These are phyloP conservation scores for Sarcomyxa edulis DNA, from an alignment of 768 basidiomycete genomes.

Conservation along the genomic window DNA sequence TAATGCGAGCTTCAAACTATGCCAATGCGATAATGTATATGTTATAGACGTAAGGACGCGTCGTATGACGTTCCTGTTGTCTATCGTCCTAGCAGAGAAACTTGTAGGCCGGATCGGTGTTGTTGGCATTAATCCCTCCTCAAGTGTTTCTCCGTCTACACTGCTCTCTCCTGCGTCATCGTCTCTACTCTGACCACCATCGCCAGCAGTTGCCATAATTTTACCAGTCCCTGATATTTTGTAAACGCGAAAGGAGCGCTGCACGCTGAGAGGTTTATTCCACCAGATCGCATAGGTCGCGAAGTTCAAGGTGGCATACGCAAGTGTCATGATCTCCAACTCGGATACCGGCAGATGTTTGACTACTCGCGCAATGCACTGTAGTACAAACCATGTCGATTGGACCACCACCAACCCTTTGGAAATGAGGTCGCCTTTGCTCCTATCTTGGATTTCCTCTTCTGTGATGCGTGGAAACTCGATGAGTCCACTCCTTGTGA, in stretches of 20 bases:
- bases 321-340: conserved; percentile 25
- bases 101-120: too few relatives aligned
- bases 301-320: conserved; percentile 18
- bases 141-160: too few relatives aligned
- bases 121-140: too few relatives aligned
- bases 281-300: conserved; percentile 27
- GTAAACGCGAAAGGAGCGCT: conserved; percentile 7
- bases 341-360: conserved; percentile 19
- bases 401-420: conserved; percentile 20
- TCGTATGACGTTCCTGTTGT: too few relatives aligned
- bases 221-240: conserved; percentile 1
- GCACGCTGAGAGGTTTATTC: conserved; percentile 27
- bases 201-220: neutral
- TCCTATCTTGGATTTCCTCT: conserved; percentile 19
- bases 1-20: too few relatives aligned
- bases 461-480: conserved; percentile 9
- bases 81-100: too few relatives aligned
- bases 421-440: conserved; percentile 20
- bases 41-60: too few relatives aligned
- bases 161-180: neutral
- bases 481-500: neutral
- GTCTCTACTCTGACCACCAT: neutral
- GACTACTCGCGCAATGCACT: conserved; percentile 17
- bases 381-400: conserved; percentile 24
- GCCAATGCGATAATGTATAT: too few relatives aligned